Conservation (phyloP, 2,329 filamentous ascomycete species). For the Sclerotiophoma versabilis region DNA sequence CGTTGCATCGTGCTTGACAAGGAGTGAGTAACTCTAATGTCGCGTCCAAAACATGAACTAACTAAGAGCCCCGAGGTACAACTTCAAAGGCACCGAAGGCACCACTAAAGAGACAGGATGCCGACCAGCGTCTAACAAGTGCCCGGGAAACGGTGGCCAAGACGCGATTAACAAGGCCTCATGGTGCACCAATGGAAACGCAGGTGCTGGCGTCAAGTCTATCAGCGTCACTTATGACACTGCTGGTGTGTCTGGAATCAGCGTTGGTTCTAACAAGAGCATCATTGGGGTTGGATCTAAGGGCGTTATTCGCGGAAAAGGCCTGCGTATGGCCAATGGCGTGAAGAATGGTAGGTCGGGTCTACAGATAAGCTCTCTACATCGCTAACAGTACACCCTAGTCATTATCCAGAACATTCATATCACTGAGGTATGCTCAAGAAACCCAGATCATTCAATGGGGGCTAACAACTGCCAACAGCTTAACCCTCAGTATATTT, state of each 20-base stretch:
- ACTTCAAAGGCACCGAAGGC: constrained; percentile 64
- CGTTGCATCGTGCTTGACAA: constrained; percentile 66
- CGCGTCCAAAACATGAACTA: too few relatives aligned
- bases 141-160: constrained; percentile 65
- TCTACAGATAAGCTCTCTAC: too few relatives aligned
- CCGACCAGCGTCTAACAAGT: constrained; percentile 53
- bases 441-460: too few relatives aligned
- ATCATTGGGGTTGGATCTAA: constrained; percentile 59
- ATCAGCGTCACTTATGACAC: constrained; percentile 56
- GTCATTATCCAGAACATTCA: constrained; percentile 55
- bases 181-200: constrained; percentile 64
- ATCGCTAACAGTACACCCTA: neutral
- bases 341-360: constrained; percentile 50
- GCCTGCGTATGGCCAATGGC: constrained; percentile 51
- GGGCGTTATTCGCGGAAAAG: constrained; percentile 64
- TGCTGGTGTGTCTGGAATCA: constrained; percentile 58
- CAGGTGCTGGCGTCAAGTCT: constrained; percentile 56
- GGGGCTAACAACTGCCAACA: neutral
- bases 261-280: constrained; percentile 64
- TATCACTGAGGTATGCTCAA: constrained; percentile 48
- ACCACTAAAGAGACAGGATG: constrained; percentile 62
- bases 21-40: constrained; percentile 18
- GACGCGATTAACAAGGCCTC: constrained; percentile 64
- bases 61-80: constrained; percentile 39
- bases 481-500: constrained; percentile 39